Conservation (phyloP, 1,284 basidiomycete species). For the Marasmius tenuissimus region DNA sequence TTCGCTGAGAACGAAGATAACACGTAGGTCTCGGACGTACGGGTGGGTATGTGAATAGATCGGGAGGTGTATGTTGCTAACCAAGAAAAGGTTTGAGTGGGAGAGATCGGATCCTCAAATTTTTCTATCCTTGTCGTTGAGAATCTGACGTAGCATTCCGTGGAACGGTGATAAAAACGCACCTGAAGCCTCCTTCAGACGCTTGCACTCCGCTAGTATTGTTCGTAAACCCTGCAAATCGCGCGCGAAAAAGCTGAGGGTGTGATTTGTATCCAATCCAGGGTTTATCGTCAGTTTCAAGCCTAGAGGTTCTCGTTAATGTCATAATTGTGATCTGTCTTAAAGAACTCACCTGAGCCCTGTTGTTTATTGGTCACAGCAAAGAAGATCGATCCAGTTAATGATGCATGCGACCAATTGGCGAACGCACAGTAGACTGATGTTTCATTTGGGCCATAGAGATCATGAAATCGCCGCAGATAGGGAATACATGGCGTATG, state of each 20-base stretch:
- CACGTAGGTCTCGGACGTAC: constrained; percentile 21
- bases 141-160: not conserved
- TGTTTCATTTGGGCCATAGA: constrained; percentile 49
- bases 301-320: constrained; percentile 24
- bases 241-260: constrained; percentile 43
- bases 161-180: constrained; percentile 8
- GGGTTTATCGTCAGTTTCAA: constrained; percentile 49
- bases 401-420: constrained; percentile 1
- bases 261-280: constrained; percentile 29
- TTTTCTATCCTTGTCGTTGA: constrained; percentile 7
- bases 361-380: constrained; percentile 26
- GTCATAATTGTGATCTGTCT: not conserved
- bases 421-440: constrained; percentile 22
- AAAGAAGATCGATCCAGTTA: constrained; percentile 1
- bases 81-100: constrained; percentile 33
- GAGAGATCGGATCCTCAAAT: constrained; percentile 1
- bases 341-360: constrained; percentile 25
- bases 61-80: constrained; percentile 32
- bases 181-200: constrained; percentile 43
- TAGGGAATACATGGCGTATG: constrained; percentile 49
- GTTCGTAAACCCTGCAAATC: constrained; percentile 44
- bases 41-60: constrained; percentile 21
- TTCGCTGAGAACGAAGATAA: not conserved
- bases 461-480: constrained; percentile 51
- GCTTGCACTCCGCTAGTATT: constrained; percentile 49